These are phyloP conservation scores for Rhodotorula sp. DNA, from an alignment of 1,284 basidiomycete genomes.

Conservation along the genomic window DNA sequence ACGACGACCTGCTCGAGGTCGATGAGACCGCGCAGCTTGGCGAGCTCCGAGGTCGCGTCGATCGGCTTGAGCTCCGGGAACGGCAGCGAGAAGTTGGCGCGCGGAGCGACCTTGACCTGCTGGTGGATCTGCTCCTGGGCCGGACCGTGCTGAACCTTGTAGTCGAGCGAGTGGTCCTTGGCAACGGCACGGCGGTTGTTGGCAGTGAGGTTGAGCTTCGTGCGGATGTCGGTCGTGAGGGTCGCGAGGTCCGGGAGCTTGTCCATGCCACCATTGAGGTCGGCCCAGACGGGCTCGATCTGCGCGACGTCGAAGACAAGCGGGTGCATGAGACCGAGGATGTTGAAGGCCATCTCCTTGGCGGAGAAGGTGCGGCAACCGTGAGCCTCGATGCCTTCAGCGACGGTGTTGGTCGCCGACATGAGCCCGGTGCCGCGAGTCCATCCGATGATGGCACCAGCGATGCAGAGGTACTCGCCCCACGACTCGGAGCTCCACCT, in stretches of 20 bases:
- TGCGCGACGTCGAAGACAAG: conserved; percentile 99
- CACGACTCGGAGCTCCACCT: conserved; percentile 97
- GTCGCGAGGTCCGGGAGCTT: conserved; percentile 91
- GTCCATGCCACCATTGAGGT: conserved; percentile 96
- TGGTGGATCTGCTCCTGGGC: conserved; percentile 92
- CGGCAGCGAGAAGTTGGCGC: conserved; percentile 94
- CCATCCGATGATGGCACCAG: conserved; percentile 97
- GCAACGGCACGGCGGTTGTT: conserved; percentile 89
- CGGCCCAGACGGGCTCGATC: conserved; percentile 98
- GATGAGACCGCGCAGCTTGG: conserved; percentile 75
- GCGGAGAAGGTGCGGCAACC: conserved; percentile 97
- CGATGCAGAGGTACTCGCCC: conserved; percentile 97
- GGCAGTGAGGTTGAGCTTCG: conserved; percentile 70
- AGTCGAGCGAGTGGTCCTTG: conserved; percentile 91
- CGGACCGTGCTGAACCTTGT: conserved; percentile 83
- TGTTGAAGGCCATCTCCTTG: conserved; percentile 99
- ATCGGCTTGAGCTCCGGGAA: conserved; percentile 69
- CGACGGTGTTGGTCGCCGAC: conserved; percentile 91
- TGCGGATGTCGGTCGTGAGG: conserved; percentile 81
- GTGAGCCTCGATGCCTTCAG: conserved; percentile 87
- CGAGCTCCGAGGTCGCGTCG: conserved; percentile 67
- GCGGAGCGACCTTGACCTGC: conserved; percentile 86
- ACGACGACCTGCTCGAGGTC: conserved; percentile 96
- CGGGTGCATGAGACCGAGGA: conserved; percentile 94
- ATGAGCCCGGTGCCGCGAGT: conserved; percentile 98